phyloP scores from a whole-genome alignment of 441 rosid genomes.

The Iberis amara region DNA sequence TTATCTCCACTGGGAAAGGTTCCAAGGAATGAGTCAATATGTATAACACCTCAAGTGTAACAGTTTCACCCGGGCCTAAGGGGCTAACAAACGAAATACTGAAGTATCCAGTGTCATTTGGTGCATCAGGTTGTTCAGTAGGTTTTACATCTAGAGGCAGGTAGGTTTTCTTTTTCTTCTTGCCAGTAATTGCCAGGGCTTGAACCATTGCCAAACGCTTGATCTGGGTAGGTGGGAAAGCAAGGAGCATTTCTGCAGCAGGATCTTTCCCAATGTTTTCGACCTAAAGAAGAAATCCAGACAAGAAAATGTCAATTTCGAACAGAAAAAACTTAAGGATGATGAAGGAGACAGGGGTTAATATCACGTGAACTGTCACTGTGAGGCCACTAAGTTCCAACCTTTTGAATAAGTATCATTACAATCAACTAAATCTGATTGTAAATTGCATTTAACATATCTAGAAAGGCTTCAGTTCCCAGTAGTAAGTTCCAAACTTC shows the following conservation, averaged over 20 bases:
- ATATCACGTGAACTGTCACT: neutral
- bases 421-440: neutral
- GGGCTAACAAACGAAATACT: conserved; percentile 50
- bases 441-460: neutral
- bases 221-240: conserved; percentile 68
- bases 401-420: neutral
- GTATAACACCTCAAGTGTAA: conserved; percentile 74
- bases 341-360: neutral
- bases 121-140: conserved; percentile 61
- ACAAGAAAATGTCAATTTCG: conserved; percentile 7
- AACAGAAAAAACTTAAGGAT: neutral
- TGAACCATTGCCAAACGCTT: conserved; percentile 66
- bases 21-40: conserved; percentile 72
- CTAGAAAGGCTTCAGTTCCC: neutral
- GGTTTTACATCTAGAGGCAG: conserved; percentile 58
- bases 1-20: conserved; percentile 88
- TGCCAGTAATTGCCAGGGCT: conserved; percentile 67
- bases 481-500: neutral
- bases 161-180: conserved; percentile 65
- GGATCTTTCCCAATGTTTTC: conserved; percentile 61
- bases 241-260: conserved; percentile 70
- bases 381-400: conserved; percentile 3
- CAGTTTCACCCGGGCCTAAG: conserved; percentile 54
- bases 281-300: conserved; percentile 45
- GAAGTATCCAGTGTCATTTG: conserved; percentile 65